Base-by-base conservation (phyloP, 2,329 filamentous ascomycete genomes). In the Sporothrix sp. region DNA sequence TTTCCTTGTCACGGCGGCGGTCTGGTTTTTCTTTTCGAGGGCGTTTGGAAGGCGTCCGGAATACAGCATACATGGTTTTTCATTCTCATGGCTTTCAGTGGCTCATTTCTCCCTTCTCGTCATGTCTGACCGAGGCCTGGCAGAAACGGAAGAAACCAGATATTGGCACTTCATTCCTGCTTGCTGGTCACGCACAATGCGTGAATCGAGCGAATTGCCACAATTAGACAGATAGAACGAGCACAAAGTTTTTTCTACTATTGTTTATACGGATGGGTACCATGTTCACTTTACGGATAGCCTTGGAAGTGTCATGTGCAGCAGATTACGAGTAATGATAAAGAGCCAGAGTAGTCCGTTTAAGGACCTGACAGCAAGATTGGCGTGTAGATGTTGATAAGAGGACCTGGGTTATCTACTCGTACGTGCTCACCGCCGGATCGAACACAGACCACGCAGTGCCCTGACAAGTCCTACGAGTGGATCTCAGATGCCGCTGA, bases 181-280 rank as follows among this genome's bases (percentile, higher is more conserved):
- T 39, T 35, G 23, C 45, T 4, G 21, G 21, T 6, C 27, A 20
- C 14, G 13, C 2, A 21, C 28, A 25, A 11, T 6, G 9, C 21
- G 44, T 20, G 44, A 38, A 47, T 30, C 6, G 44, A 38, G 44
- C 13, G 18, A 38, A 30, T 44, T 33, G 21, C 18, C 32, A 32
- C 6, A 16, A 18, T 28, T 16, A n/a, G 20, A 14, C 14, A 36
- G 32, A 39, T 48, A 48, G 35, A 48, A 18, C 18, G 21, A 7
- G 30, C 21, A 27, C 8, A 30, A 39, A 14, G 16, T 36, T 14
- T 25, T 30, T 38, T 39, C 11, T 2, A 11, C 13, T 5, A 7
- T 40, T 49, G n/a, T 42, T 38, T 40, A 40, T 27, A 40, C 13
- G 36, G 27, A 42, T n/a, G 36, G 42, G 42, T 42, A 42, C 46